A percentile compares a stretch with the other conserved stretches of the same genome.
phyloP scores from a whole-genome alignment of 257 asterid species.

The Eucommia ulmoides region DNA sequence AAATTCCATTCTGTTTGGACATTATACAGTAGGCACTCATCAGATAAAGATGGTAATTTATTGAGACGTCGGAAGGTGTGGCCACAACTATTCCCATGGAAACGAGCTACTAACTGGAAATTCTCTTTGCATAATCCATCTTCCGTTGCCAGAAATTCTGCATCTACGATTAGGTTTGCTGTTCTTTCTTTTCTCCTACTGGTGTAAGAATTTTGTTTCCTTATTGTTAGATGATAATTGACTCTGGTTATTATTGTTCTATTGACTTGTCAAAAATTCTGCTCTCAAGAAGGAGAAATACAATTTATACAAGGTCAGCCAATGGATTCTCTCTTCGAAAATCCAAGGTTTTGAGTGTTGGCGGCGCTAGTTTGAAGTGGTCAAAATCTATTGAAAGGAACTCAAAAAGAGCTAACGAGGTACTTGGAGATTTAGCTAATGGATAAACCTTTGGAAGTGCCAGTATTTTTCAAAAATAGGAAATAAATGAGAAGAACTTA shows the following conservation, averaged over 20 bases:
- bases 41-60: slow-evolving; percentile 32
- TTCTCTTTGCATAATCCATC: slow-evolving; percentile 29
- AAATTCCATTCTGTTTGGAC: slow-evolving; percentile 73
- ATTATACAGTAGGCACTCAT: slow-evolving; percentile 30
- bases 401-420: slow-evolving; percentile 72
- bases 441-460: no score
- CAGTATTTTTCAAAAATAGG: no score
- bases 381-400: slow-evolving; percentile 82
- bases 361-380: slow-evolving; percentile 87
- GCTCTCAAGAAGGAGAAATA: slow-evolving; percentile 64
- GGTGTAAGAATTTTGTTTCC: slow-evolving; percentile 5
- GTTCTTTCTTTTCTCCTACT: slow-evolving; percentile 8
- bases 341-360: slow-evolving; percentile 67
- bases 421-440: no score
- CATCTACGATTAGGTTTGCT: slow-evolving; percentile 43
- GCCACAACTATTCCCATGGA: slow-evolving; percentile 56
- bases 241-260: no score
- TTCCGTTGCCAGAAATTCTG: slow-evolving; percentile 26
- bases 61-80: slow-evolving; percentile 31
- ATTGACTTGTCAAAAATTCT: slow-evolving; percentile 62
- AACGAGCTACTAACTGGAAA: slow-evolving; percentile 51
- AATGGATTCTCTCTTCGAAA: slow-evolving; percentile 76
- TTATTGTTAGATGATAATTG: no score
- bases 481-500: no score
- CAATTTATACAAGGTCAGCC: slow-evolving; percentile 68